Percentiles rank a stretch among this genome's conserved stretches.
These are phyloP conservation scores for Melastoma malabathricum DNA, from an alignment of 345 rosid species.

Conservation along the genomic window DNA sequence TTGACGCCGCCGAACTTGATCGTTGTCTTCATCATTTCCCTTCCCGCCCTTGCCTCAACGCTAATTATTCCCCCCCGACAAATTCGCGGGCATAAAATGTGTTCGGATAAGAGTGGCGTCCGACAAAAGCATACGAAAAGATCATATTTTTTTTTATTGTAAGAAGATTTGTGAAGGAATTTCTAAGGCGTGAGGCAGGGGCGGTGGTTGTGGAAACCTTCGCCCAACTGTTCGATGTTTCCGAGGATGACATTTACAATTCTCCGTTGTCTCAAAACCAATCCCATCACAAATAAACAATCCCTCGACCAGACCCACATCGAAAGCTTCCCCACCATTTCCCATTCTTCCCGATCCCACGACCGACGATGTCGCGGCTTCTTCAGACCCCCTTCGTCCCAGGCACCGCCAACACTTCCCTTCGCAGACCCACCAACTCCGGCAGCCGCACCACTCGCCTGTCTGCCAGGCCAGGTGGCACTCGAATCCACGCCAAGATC, in stretches of 20 bases:
- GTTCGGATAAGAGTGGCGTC: too few relatives aligned
- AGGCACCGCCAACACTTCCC: conserved; percentile 3
- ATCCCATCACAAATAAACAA: neutral
- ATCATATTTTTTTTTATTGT: too few relatives aligned
- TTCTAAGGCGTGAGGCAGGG: conserved; percentile 13
- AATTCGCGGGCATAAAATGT: too few relatives aligned
- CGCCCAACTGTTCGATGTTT: conserved; percentile 57
- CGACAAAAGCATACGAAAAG: too few relatives aligned
- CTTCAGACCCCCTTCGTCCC: conserved; percentile 53
- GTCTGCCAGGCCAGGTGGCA: conserved; percentile 4
- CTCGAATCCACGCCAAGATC: conserved; percentile 51
- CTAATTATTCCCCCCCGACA: too few relatives aligned
- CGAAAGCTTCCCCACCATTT: neutral
- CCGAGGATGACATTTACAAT: conserved; percentile 14
- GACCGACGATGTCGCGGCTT: conserved; percentile 37
- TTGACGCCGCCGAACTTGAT: too few relatives aligned
- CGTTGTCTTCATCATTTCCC: too few relatives aligned
- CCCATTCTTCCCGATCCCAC: neutral
- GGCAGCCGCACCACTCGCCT: conserved; percentile 5
- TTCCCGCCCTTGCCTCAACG: too few relatives aligned
- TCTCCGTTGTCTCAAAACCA: neutral
- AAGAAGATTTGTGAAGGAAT: neutral
- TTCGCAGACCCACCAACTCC: conserved; percentile 3
- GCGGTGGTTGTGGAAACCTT: conserved; percentile 37
- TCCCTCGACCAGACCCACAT: neutral